Base-by-base conservation (phyloP, 495 filamentous ascomycete genomes). In the Penicillium macrosclerotiorum region DNA sequence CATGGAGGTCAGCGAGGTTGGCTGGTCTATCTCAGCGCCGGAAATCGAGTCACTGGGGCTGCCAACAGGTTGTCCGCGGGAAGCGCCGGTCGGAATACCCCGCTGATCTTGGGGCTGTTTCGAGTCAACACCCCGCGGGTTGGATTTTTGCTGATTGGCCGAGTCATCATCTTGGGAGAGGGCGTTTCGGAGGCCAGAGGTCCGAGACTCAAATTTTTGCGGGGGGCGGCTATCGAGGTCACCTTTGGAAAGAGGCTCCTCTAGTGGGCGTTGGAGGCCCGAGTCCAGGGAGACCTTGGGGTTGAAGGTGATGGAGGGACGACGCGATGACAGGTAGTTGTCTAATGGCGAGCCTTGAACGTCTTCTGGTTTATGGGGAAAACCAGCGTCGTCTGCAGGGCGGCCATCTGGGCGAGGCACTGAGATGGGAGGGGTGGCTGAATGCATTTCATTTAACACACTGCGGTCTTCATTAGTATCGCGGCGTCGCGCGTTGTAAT, bases 1-100 rank as follows among this genome's bases (percentile, higher is more conserved):
- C 20, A 72, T 69, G 1, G 81, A 82, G 4, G 82, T 85, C 49
- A 86, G 66, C 8, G 82, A 85, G 12, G 77, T 75, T n/a, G 67
- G 71, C 31, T 55, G 70, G n/a, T 73, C 71, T 18, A 69, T 25
- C 13, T 69, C 67, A 20, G 52, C 43, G 30, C 42, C 51, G 12
- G 41, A 22, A 4, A 42, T 42, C 19, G 56, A 39, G 17, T 56
- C 59, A 46, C 59, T 55, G 3, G 62, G 47, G 40, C 50, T 62
- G 11, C 53, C 36, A 6, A 57, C 36, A 18, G 50, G 44, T 23
- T 53, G 54, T 9, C 42, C 32, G 30, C 63, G 68, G 42, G 63
- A 56, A 23, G 37, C 25, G 38, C 60, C 64, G 36, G 64, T 58
- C 39, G 60, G 58, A 39, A 63, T 60, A 33, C 43, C 49, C 49